phyloP scores from a whole-genome alignment of 768 basidiomycete genomes.

The Hortiboletus flavorubellus region DNA sequence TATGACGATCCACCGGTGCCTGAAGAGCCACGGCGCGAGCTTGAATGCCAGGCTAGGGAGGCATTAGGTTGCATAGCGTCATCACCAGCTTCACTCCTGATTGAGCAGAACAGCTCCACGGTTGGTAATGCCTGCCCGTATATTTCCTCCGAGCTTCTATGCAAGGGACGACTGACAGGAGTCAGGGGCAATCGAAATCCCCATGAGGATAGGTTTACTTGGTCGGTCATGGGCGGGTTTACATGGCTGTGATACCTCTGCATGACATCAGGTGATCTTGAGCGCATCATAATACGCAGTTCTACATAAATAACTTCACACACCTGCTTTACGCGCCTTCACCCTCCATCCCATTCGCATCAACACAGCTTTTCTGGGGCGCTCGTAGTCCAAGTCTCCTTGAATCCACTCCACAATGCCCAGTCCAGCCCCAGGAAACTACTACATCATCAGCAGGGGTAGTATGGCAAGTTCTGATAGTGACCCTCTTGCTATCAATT shows the following conservation, averaged over 20 bases:
- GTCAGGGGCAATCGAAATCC: not conserved
- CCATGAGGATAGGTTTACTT: not conserved
- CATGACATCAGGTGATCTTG: not conserved
- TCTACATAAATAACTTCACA: not conserved
- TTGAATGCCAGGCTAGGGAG: not conserved
- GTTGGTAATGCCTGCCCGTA: not conserved
- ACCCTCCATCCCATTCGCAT: not conserved
- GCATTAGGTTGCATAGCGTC: not conserved
- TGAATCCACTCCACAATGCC: not conserved
- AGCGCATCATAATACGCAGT: not conserved
- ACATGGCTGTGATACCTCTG: not conserved
- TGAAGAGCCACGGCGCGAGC: not conserved
- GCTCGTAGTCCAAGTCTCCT: not conserved
- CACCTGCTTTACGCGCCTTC: not conserved
- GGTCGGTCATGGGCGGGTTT: not conserved
- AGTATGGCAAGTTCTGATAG: not conserved
- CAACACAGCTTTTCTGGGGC: not conserved
- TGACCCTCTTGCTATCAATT: not conserved
- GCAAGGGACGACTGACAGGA: not conserved
- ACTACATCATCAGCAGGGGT: not conserved
- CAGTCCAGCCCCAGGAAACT: not conserved
- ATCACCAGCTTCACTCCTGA: not conserved
- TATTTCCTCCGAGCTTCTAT: not conserved
- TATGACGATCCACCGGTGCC: not conserved
- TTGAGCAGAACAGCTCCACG: not conserved